Conservation (phyloP, 768 basidiomycete species). For the Agaricus blazei region DNA sequence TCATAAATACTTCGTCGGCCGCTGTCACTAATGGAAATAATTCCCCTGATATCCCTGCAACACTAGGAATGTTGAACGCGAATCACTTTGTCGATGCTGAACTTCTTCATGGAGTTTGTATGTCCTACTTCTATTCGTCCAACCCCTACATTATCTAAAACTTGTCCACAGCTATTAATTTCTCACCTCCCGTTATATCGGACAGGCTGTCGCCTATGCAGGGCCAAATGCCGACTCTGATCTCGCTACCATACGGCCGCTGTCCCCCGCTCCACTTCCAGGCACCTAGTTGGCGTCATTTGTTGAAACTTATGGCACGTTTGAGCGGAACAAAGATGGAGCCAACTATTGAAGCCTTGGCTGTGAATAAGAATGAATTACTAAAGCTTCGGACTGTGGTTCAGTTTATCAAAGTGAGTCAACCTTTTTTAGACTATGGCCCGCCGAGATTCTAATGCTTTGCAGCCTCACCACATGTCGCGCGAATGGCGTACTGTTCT, state of each 20-base stretch:
- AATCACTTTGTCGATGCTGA: constrained; percentile 56
- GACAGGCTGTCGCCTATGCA: constrained; percentile 40
- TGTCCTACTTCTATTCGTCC: constrained; percentile 26
- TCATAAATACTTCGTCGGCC: background rate
- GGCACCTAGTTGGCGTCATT: constrained; percentile 67
- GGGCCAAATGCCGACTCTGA: constrained; percentile 60
- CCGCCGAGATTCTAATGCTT: background rate
- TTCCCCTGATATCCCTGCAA: background rate
- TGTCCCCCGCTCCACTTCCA: constrained; percentile 68
- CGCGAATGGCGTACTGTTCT: constrained; percentile 69
- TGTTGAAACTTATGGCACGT: constrained; percentile 72
- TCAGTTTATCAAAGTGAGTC: constrained; percentile 70
- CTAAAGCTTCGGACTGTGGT: constrained; percentile 67
- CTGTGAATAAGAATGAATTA: constrained; percentile 43
- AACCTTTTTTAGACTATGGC: background rate
- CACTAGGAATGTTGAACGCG: constrained; percentile 23
- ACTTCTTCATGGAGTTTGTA: constrained; percentile 58
- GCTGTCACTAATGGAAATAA: background rate
- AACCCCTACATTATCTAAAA: background rate
- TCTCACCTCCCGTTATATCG: constrained; percentile 52
- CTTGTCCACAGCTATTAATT: constrained; percentile 56
- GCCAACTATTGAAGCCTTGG: constrained; percentile 63
- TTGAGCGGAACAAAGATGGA: constrained; percentile 67
- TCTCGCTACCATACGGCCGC: constrained; percentile 68
- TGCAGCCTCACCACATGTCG: constrained; percentile 53